A percentile compares a stretch with the other conserved stretches of the same genome.
These are phyloP conservation scores for Nicotiana undulata DNA, from an alignment of 257 asterid genomes.

Conservation along the genomic window DNA sequence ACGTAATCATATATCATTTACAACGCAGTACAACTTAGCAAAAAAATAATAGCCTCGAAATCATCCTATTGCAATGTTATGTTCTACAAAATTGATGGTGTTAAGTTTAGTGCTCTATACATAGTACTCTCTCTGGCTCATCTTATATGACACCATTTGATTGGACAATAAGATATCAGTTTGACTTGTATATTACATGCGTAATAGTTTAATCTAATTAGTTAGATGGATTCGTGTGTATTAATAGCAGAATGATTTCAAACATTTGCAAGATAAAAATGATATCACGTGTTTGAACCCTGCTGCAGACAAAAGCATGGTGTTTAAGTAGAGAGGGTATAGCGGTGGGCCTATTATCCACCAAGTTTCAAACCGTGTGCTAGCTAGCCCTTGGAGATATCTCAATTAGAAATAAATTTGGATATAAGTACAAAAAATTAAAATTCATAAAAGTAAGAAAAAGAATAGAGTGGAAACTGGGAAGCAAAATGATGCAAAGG, in stretches of 20 bases:
- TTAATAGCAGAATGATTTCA: not conserved
- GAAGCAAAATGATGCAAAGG: not conserved
- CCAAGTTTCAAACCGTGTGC: not conserved
- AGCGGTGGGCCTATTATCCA: not conserved
- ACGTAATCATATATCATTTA: not conserved
- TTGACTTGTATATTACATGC: not conserved
- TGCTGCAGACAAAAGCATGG: not conserved
- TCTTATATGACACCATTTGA: not conserved
- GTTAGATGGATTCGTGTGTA: not conserved
- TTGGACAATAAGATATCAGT: not conserved
- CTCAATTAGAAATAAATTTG: not conserved
- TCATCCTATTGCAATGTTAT: not conserved
- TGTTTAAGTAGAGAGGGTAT: not conserved
- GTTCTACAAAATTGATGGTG: not conserved
- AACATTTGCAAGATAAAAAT: not conserved
- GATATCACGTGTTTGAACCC: not conserved
- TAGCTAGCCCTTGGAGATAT: not conserved
- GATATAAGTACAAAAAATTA: not conserved
- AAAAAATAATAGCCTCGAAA: not conserved
- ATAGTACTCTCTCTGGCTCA: not conserved
- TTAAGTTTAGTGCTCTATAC: not conserved
- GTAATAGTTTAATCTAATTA: not conserved
- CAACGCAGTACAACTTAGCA: not conserved
- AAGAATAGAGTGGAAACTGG: not conserved
- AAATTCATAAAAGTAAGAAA: not conserved